phyloP scores from a whole-genome alignment of 352 stramenopile species.

The Pseudoperonospora humuli region DNA sequence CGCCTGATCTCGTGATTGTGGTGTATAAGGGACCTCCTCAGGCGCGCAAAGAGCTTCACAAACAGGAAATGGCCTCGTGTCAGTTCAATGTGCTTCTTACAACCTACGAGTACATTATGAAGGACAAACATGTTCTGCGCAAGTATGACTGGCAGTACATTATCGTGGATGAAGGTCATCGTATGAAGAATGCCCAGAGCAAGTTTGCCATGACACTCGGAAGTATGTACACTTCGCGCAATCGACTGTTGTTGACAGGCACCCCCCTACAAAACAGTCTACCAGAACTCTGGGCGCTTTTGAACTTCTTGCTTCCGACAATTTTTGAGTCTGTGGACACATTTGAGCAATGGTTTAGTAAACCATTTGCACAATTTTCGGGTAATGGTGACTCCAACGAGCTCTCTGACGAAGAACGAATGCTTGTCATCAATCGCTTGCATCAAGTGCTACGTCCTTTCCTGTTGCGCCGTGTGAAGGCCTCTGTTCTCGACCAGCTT shows the following conservation, averaged over 20 bases:
- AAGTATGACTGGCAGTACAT: conserved; percentile 91
- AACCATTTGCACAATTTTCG: conserved; percentile 77
- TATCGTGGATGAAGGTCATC: conserved; percentile 92
- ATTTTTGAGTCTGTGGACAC: conserved; percentile 88
- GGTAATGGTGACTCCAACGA: conserved; percentile 74
- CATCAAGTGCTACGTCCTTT: conserved; percentile 84
- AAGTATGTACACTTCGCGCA: conserved; percentile 75
- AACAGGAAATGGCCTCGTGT: conserved; percentile 74
- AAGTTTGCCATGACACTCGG: conserved; percentile 87
- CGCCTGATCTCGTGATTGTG: conserved; percentile 93
- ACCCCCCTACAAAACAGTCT: conserved; percentile 98
- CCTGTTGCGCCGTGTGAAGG: conserved; percentile 79
- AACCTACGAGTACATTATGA: conserved; percentile 93
- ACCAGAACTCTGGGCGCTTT: conserved; percentile 87
- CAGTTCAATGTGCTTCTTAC: conserved; percentile 91
- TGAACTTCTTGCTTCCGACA: conserved; percentile 89
- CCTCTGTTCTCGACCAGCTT: conserved; percentile 77
- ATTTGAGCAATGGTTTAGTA: conserved; percentile 89
- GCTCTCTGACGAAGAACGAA: conserved; percentile 81
- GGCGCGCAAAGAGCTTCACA: conserved; percentile 75
- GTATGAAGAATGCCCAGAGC: conserved; percentile 88
- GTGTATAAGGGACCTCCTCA: conserved; percentile 90
- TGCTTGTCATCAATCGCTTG: conserved; percentile 84
- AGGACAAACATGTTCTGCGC: conserved; percentile 84
- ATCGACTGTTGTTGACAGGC: conserved; percentile 95